Base-by-base conservation (phyloP, 2,329 filamentous ascomycete species). In the Hypomyces perniciosus region DNA sequence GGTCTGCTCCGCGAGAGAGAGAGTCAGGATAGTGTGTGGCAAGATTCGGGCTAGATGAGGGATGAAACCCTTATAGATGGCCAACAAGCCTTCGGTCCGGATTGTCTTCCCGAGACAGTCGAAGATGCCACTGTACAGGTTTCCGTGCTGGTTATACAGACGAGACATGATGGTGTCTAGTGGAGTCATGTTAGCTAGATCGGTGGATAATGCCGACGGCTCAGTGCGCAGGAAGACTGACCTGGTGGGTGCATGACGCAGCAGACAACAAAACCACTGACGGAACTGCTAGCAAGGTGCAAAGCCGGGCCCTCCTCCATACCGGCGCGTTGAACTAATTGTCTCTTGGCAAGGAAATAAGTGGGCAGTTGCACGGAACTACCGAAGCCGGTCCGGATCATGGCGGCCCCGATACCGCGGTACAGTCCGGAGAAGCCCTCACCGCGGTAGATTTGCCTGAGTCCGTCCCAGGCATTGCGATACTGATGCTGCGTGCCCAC, bases 121-220 rank as follows among this genome's bases (percentile, higher is more conserved):
- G 56, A 95, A 88, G 4, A 95, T 89, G 52, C 91, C 88, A 59
- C 80, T 85, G 76, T 99, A 99, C n/a, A 99, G 79, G 66, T 96
- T 95, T 47, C 93, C 93, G 55, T 91, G 95, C 69, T 99, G 93
- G 75, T 99, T 99, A 77, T 99, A 99, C 77, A 99, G 85, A 56
- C 93, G 86, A 55, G 90, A 93, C 93, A 99, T 99, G 72, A 99
- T 88, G 5, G 93, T 99, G 68, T 99, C 93, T 80, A 38, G 54
- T 12, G 20, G 30, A 35, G 37, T 40, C 20, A 13, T 13, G 50
- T 56, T 48, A 55, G 61, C 46, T 41, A 43, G n/a, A 40, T 33
- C 20, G 9, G 10, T 37, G 20, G 13, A 27, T 7, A 12, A 45
- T 12, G 29, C 26, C 8, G 37, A 9, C 5, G 8, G 29, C 2